A percentile compares a stretch with the other conserved stretches of the same genome.
Evolutionary conservation across 2,329 filamentous ascomycete genomes (phyloP).

Genomic region (Ascochyta rabiei): DNA sequence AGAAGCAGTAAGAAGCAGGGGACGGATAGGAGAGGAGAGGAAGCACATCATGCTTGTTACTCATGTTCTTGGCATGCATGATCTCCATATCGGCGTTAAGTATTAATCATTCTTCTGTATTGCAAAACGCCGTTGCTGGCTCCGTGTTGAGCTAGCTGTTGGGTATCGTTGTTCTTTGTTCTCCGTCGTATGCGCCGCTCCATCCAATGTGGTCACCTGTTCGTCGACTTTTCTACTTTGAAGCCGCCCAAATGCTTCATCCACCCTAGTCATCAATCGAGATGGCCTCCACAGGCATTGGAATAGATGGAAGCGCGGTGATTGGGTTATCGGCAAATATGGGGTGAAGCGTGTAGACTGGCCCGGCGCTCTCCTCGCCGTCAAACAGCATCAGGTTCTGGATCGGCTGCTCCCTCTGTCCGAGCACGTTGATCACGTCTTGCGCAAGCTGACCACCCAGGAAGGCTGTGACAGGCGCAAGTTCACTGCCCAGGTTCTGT

Average conservation of each 20-base stretch:
- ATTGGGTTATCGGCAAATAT: conserved; percentile 50
- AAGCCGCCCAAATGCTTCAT: not conserved
- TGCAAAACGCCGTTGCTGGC: conserved; percentile 12
- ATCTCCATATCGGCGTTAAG: not conserved
- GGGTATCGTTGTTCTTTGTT: conserved; percentile 12
- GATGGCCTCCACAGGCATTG: conserved; percentile 31
- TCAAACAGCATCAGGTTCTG: conserved; percentile 96
- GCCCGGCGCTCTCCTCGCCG: conserved; percentile 77
- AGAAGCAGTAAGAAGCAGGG: conserved; percentile 25
- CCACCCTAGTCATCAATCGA: conserved; percentile 8
- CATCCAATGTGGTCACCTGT: not conserved
- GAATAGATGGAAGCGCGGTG: conserved; percentile 29
- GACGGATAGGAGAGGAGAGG: not conserved
- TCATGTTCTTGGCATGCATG: not conserved
- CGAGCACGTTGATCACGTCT: conserved; percentile 95
- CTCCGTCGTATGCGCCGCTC: not conserved
- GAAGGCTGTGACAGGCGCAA: conserved; percentile 86
- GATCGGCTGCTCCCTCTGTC: conserved; percentile 88
- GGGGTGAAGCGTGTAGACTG: conserved; percentile 79
- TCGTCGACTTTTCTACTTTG: not conserved
- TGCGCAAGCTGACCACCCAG: conserved; percentile 90
- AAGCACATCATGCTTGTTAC: not conserved
- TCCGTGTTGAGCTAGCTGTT: conserved; percentile 1
- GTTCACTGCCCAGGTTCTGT: conserved; percentile 82
- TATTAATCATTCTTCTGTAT: not conserved